Evolutionary conservation across 306 rosid species (phyloP).

Genomic region (Malus sieversii): DNA sequence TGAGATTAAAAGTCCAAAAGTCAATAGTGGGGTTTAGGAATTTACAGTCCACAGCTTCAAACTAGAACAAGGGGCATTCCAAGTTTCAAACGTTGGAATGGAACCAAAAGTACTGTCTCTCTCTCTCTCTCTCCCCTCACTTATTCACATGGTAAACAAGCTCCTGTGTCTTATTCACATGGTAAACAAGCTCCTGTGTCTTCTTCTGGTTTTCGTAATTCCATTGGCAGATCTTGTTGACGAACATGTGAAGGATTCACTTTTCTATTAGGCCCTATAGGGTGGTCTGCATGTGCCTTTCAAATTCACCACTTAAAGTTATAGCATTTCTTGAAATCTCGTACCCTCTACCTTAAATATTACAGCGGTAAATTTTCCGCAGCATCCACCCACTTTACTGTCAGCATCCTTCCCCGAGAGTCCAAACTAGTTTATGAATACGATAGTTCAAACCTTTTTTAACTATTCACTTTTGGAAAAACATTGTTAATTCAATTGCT

Average conservation of each 20-base stretch:
- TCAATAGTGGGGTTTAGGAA: conserved; percentile 35
- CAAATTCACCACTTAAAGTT: neutral
- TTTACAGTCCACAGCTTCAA: conserved; percentile 38
- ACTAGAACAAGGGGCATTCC: conserved; percentile 28
- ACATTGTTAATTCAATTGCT: neutral
- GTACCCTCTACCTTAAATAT: neutral
- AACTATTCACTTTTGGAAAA: conserved; percentile 5
- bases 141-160: conserved; percentile 64
- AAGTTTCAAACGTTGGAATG: conserved; percentile 41
- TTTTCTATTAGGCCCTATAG: conserved; percentile 56
- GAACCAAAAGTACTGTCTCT: conserved; percentile 8
- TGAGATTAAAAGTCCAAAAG: conserved; percentile 25
- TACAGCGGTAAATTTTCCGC: conserved; percentile 22
- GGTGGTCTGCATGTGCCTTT: conserved; percentile 73
- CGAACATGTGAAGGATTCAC: conserved; percentile 61
- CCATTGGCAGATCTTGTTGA: conserved; percentile 49
- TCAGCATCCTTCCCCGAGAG: conserved; percentile 19
- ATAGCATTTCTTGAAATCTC: neutral
- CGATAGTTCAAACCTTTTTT: conserved; percentile 19
- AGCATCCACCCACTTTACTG: conserved; percentile 28
- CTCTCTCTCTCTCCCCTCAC: conserved; percentile 19
- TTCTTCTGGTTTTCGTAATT: conserved; percentile 43
- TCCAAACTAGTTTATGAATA: conserved; percentile 17
- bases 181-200: conserved; percentile 54
- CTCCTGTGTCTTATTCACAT: conserved; percentile 69